These are phyloP conservation scores for Artemisia annua DNA, from an alignment of 129 eudicot species.

Conservation along the genomic window DNA sequence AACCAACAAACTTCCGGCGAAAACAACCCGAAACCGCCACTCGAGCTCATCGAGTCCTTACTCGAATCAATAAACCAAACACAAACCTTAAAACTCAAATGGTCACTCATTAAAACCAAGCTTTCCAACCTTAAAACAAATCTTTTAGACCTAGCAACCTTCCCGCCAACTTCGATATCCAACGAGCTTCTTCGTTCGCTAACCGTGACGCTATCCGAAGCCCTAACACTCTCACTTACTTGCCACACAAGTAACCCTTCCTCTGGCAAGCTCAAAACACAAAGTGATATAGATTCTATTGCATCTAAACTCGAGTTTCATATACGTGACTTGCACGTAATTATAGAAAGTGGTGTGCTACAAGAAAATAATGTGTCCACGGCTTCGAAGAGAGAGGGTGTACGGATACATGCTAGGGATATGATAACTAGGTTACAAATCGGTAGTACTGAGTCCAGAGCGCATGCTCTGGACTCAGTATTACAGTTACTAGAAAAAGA, in stretches of 20 bases:
- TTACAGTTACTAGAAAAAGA: slow-evolving; percentile 45
- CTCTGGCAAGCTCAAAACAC: slow-evolving; percentile 70
- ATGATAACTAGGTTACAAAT: slow-evolving; percentile 73
- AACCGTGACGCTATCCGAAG: slow-evolving; percentile 36
- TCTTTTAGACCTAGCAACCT: slow-evolving; percentile 36
- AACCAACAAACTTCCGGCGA: slow-evolving; percentile 14
- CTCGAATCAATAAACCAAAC: slow-evolving; percentile 31
- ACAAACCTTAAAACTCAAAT: slow-evolving; percentile 50
- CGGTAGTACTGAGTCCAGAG: slow-evolving; percentile 53
- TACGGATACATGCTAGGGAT: slow-evolving; percentile 47
- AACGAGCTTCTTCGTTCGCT: background rate
- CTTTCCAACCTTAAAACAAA: slow-evolving; percentile 45
- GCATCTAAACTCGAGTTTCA: slow-evolving; percentile 43
- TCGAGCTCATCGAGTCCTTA: slow-evolving; percentile 30
- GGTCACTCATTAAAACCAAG: slow-evolving; percentile 53
- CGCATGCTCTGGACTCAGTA: slow-evolving; percentile 45
- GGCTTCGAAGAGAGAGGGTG: slow-evolving; percentile 27
- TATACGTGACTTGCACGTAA: slow-evolving; percentile 39
- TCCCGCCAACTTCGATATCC: slow-evolving; percentile 7
- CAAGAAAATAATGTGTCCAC: slow-evolving; percentile 3
- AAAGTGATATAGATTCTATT: slow-evolving; percentile 60
- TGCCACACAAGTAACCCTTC: slow-evolving; percentile 46
- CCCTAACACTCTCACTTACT: slow-evolving; percentile 38
- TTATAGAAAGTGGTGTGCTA: slow-evolving; percentile 45
- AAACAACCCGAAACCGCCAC: background rate